phyloP scores from a whole-genome alignment of 208 protist genomes.

The Leptomonas pyrrhocoris region DNA sequence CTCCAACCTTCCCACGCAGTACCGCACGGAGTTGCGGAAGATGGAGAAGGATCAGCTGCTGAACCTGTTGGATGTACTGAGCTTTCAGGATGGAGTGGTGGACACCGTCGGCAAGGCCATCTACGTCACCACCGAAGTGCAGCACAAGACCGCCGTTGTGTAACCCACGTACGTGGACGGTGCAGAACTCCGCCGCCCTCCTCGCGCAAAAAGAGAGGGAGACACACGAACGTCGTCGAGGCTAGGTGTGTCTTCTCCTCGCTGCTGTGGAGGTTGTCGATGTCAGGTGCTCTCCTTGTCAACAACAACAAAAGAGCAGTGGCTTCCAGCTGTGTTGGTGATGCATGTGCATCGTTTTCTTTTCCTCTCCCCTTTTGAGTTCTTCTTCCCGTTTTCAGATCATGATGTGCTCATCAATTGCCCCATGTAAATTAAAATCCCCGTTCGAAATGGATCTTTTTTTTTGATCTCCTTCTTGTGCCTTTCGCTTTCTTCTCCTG shows the following conservation, averaged over 20 bases:
- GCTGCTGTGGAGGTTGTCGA: neutral
- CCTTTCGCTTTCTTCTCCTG: no score
- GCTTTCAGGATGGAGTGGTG: constrained; percentile 77
- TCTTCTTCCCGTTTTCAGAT: neutral
- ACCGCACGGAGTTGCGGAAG: constrained; percentile 67
- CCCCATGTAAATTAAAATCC: no score
- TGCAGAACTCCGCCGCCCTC: no score
- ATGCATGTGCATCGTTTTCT: neutral
- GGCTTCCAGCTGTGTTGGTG: no score
- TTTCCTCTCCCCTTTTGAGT: neutral
- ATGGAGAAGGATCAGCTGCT: constrained; percentile 79
- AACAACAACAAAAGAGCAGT: no score
- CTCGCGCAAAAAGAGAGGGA: no score
- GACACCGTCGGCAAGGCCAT: constrained; percentile 81
- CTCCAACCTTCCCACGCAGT: constrained; percentile 67
- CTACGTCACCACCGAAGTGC: constrained; percentile 60
- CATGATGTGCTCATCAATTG: neutral
- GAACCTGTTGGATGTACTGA: constrained; percentile 83
- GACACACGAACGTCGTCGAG: no score
- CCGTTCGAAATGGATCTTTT: no score
- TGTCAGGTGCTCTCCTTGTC: neutral
- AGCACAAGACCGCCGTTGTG: constrained; percentile 65
- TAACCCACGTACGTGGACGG: constrained; percentile 3
- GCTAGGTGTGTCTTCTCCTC: neutral
- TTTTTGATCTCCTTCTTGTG: no score